phyloP scores from a whole-genome alignment of 2,329 filamentous ascomycete species.

The Fusarium secorum region DNA sequence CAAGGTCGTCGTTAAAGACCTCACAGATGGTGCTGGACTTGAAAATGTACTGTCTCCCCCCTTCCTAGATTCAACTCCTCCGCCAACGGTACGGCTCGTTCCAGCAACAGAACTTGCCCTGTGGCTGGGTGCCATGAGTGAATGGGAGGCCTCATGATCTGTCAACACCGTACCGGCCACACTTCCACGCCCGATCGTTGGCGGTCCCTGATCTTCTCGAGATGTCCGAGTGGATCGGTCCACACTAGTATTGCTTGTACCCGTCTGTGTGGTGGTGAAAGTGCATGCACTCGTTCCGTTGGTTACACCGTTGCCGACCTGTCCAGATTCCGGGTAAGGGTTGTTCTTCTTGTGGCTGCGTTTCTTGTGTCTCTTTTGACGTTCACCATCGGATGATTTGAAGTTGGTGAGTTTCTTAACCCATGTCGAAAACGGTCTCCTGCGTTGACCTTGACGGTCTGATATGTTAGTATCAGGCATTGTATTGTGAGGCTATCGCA shows the following conservation, averaged over 20 bases:
- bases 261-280: conserved; percentile 64
- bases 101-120: conserved; percentile 71
- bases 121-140: conserved; percentile 79
- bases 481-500: background rate
- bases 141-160: conserved; percentile 77
- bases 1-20: conserved; percentile 81
- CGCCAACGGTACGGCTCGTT: conserved; percentile 74
- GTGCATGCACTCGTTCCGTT: conserved; percentile 60
- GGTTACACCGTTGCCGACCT: conserved; percentile 49
- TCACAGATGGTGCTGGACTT: conserved; percentile 81
- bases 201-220: conserved; percentile 63
- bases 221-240: conserved; percentile 68
- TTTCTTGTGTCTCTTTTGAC: conserved; percentile 59
- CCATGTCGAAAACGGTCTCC: conserved; percentile 89
- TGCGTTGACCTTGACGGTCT: conserved; percentile 74
- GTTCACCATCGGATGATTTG: conserved; percentile 72
- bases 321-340: conserved; percentile 87
- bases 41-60: conserved; percentile 82
- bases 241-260: conserved; percentile 60
- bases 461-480: conserved; percentile 46
- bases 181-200: conserved; percentile 73
- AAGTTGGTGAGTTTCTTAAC: conserved; percentile 93
- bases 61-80: conserved; percentile 71
- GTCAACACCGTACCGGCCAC: conserved; percentile 84
- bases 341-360: conserved; percentile 78